Base-by-base conservation (phyloP, 345 rosid species). In the Eucalyptus tenuipes region DNA sequence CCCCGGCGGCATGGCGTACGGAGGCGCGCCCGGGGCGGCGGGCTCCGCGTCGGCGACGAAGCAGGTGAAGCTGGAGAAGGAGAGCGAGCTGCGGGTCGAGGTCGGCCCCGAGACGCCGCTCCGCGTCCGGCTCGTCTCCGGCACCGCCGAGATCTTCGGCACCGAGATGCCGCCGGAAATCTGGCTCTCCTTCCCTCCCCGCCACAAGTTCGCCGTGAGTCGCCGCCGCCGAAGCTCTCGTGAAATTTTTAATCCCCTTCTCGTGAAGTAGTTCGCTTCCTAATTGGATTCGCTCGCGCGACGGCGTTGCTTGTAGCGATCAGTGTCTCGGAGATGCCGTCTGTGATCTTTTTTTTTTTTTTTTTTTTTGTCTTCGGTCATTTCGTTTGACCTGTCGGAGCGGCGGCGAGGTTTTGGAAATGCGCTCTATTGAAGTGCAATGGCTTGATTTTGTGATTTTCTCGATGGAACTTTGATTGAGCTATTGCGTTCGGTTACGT, bases 121-220 rank as follows among this genome's bases (percentile, higher is more conserved):
- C 49, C 96, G 93, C 66, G 95, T 97, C 86, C 94, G 99, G 68
- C 90, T 97, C 44, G 94, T 98, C 55, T 93, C 93, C 88, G 99
- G 99, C 85, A 95, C 94, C 3, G 99, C 98, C 48, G 99, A 97
- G 94, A 98, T 98, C 75, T 98, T 93, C 71, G 98, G 99, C 89
- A 92, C 98, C 85, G 98, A 98, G 91, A 88, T 98, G 50, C 98
- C 99, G 37, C 98, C 96, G 24, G 96, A 95, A 89, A 95, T 94
- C 88, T 95, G 98, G 98, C 94, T 96, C 88, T 91, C 97, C 31
- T 97, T 96, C 92, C 96, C 99, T 88, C 99, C 99, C 79, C 97
- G 96, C 66, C 91, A 93, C 88, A 97, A 97, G 87, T 96, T 98
- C 64, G 98, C 99, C 3, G 99, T 98, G 90, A 92, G 91, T 68